A percentile compares a stretch with the other conserved stretches of the same genome.
These are phyloP conservation scores for Catunica adiposa DNA, from an alignment of 2,329 filamentous ascomycete species.

Conservation along the genomic window DNA sequence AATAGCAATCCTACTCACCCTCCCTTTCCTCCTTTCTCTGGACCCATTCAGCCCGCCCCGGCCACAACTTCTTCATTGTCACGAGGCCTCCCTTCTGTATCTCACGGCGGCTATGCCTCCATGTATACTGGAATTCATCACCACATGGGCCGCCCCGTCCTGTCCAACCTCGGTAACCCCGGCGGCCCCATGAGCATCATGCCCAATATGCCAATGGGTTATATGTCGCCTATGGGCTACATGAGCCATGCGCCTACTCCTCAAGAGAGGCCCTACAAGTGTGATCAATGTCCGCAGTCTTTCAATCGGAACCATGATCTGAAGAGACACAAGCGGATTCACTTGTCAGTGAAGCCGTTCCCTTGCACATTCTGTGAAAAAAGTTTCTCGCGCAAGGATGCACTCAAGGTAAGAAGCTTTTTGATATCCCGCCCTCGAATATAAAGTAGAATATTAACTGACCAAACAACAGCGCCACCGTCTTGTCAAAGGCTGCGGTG, in stretches of 20 bases:
- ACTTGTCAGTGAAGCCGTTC: slow-evolving; percentile 88
- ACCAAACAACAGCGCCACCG: slow-evolving; percentile 37
- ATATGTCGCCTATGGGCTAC: slow-evolving; percentile 35
- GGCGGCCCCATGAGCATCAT: slow-evolving; percentile 56
- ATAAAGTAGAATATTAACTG: not conserved
- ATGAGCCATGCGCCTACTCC: slow-evolving; percentile 22
- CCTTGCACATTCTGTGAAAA: slow-evolving; percentile 86
- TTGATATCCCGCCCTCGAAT: not conserved
- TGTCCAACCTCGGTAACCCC: slow-evolving; percentile 65
- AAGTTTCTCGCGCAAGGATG: slow-evolving; percentile 92
- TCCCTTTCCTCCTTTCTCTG: slow-evolving; percentile 6
- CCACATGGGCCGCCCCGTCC: slow-evolving; percentile 39
- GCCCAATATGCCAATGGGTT: slow-evolving; percentile 34
- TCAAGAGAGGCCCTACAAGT: slow-evolving; percentile 80
- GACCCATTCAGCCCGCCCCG: slow-evolving; percentile 1
- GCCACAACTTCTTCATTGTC: not conserved
- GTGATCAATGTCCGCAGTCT: slow-evolving; percentile 77
- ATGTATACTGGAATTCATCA: slow-evolving; percentile 4
- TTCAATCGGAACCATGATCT: slow-evolving; percentile 95
- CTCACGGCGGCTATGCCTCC: not conserved
- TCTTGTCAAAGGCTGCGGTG: slow-evolving; percentile 46
- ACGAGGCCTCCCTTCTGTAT: slow-evolving; percentile 4
- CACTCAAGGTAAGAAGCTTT: slow-evolving; percentile 65
- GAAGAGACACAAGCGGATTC: slow-evolving; percentile 90
- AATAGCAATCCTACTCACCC: slow-evolving; percentile 2